phyloP scores from a whole-genome alignment of 2,329 filamentous ascomycete species.

The Aurifilum marmelostoma region DNA sequence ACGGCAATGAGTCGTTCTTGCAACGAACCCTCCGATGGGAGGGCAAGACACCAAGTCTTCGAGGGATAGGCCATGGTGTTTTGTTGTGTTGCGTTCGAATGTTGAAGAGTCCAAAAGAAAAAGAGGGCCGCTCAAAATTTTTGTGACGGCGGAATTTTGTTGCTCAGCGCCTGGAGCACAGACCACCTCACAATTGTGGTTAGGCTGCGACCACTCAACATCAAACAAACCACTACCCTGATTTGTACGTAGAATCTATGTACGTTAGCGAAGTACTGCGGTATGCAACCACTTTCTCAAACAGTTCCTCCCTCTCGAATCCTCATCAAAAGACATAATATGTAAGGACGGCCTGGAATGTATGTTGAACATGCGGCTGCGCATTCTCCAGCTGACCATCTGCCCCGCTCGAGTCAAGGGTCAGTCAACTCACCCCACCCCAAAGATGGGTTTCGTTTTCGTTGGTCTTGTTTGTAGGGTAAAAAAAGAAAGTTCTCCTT shows the following conservation, averaged over 20 bases:
- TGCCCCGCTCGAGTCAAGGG: neutral
- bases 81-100: conserved; percentile 30
- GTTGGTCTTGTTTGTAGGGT: too few relatives aligned
- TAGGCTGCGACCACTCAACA: neutral
- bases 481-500: neutral
- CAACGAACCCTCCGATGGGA: conserved; percentile 25
- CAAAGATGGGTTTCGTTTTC: too few relatives aligned
- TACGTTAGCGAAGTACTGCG: too few relatives aligned
- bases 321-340: too few relatives aligned
- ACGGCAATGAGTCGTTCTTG: conserved; percentile 31
- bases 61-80: conserved; percentile 16
- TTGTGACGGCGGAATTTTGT: neutral
- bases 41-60: conserved; percentile 26
- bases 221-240: neutral
- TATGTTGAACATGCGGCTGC: neutral
- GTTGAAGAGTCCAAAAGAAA: conserved; percentile 6
- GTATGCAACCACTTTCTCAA: neutral
- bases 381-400: neutral
- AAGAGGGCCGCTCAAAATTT: neutral
- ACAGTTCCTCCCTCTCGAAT: too few relatives aligned
- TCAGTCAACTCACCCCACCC: neutral
- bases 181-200: conserved; percentile 6
- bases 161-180: conserved; percentile 13
- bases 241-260: neutral
- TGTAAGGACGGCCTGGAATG: too few relatives aligned